Evolutionary conservation across 2,329 filamentous ascomycete genomes (phyloP), one percentile per base, ranked within the genome.

Genomic region (Talaromyces atroroseus): DNA sequence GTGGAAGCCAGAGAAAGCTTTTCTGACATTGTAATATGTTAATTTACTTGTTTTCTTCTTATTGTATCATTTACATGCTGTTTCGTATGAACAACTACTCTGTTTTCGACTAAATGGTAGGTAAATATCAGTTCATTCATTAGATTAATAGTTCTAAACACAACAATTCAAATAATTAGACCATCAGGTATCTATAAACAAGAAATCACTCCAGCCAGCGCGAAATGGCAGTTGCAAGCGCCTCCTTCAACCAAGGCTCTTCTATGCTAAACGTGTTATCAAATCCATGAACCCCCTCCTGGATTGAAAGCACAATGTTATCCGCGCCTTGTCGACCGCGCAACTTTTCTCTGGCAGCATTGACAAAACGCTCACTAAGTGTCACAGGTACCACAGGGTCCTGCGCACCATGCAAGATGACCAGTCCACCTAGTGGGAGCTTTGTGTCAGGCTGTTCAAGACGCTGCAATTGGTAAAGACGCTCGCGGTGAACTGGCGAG

Each of bases 201-300:
- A 23, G 1, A 4, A 23, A 44, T 23, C 20, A 44, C 40, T 44
- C 20, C 3, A 44, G 18, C 40, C 40, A 44, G 40, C 7, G 1
- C 18, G 40, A 21, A 10, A 44, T 14, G 1, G 40, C 40, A 23
- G 40, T 21, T 23, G 14, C 4, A 12, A 44, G 18, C 7, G 40
- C 46, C 29, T 44, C 49, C 16, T 38, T 18, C 23, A 52, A 26
- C 49, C 49, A 52, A 26, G 49, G 49, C 23, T 42, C 36, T 24
- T 42, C 38, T 24, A 52, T 18, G 8, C 20, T 11, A 21, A 18
- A 20, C 47, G 24, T 10, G 10, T 14, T 42, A 44, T 74, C 71
- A 62, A 74, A 74, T 5, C 71, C 72, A 64, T 74, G 72, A 8
- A 66, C 67, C 2, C 71, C 71, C 6, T 67, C 63, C 12, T 59